Base-by-base conservation (phyloP, 352 stramenopile genomes). In the Globisporangium solare region DNA sequence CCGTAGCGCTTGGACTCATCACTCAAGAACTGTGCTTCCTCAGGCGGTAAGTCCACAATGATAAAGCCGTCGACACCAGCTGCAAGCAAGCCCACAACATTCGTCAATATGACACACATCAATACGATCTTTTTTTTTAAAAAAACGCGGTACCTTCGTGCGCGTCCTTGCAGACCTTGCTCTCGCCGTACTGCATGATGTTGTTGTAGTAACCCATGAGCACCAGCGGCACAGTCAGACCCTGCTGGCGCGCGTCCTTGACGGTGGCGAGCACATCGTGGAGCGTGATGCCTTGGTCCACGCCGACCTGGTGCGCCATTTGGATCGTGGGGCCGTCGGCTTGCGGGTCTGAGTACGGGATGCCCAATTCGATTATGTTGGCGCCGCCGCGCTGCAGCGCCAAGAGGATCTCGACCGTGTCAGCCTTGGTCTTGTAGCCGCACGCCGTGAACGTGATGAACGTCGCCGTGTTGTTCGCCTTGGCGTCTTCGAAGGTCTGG, bases 131-230 rank as follows among this genome's bases (percentile, higher is more conserved):
- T 17, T 13, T 13, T 67, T 46, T 17, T 13, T 56, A 56, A 45
- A 40, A 1, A 32, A n/a, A 32, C 15, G 42, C 57, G 21, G 17
- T 58, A 73, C 78, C 73, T 74, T 96, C 94, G 51, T 85, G 71
- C 32, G 82, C 72, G 48, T 92, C 83, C 42, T 66, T 61, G 60
- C 83, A 92, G 45, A 99, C 86, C 57, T 92, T 91, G 42, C 96
- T 84, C 54, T 98, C 83, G 13, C 96, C 96, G 68, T 98, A 99
- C 69, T 98, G 92, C 56, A 98, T 68, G 60, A 99, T 97, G 54
- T 98, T 98, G 79, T 99, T 99, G 82, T 98, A 98, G 83, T 99
- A 94, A 45, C 97, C 96, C 97, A 99, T 99, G 47, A 99, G 89
- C 59, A 99, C 93, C 32, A 99, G 89, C 17, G 97, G 97, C 32